These are phyloP conservation scores for Tolypocladium cylindrosporum DNA, from an alignment of 2,329 filamentous ascomycete genomes.

Conservation along the genomic window DNA sequence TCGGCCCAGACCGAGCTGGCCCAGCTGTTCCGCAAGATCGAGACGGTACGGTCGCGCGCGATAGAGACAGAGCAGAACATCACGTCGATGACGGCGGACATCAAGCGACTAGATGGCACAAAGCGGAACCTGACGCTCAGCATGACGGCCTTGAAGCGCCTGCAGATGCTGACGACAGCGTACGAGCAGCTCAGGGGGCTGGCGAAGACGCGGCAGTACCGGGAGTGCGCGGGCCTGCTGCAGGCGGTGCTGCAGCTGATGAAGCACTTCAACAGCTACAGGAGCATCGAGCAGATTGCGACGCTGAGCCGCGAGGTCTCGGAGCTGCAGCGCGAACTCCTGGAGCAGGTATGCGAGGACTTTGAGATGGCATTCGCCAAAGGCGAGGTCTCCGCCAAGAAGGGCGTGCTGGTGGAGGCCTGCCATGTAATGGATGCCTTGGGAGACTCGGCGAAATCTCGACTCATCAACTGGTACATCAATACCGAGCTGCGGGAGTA, in stretches of 20 bases:
- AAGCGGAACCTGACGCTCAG: constrained; percentile 94
- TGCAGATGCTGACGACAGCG: constrained; percentile 98
- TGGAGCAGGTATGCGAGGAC: constrained; percentile 98
- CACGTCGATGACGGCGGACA: constrained; percentile 97
- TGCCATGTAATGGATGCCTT: constrained; percentile 92
- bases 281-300: constrained; percentile 96
- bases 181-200: constrained; percentile 88
- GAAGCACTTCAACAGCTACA: constrained; percentile 96
- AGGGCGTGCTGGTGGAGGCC: constrained; percentile 68
- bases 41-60: constrained; percentile 80
- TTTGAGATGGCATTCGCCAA: constrained; percentile 94
- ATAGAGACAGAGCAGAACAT: constrained; percentile 91
- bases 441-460: constrained; percentile 72
- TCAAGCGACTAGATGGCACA: constrained; percentile 91
- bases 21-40: constrained; percentile 87
- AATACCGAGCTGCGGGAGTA: constrained; percentile 96
- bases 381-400: constrained; percentile 63
- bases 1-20: constrained; percentile 82
- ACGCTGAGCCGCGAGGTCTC: constrained; percentile 85
- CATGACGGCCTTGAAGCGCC: constrained; percentile 92
- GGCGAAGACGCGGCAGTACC: constrained; percentile 79
- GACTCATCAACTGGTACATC: constrained; percentile 92
- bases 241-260: constrained; percentile 96
- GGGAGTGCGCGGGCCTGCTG: constrained; percentile 86
- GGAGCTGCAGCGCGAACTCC: constrained; percentile 80